Percentiles rank a stretch among this genome's conserved stretches.
phyloP scores from a whole-genome alignment of 2,329 filamentous ascomycete genomes.

The Coleophoma cylindrospora region DNA sequence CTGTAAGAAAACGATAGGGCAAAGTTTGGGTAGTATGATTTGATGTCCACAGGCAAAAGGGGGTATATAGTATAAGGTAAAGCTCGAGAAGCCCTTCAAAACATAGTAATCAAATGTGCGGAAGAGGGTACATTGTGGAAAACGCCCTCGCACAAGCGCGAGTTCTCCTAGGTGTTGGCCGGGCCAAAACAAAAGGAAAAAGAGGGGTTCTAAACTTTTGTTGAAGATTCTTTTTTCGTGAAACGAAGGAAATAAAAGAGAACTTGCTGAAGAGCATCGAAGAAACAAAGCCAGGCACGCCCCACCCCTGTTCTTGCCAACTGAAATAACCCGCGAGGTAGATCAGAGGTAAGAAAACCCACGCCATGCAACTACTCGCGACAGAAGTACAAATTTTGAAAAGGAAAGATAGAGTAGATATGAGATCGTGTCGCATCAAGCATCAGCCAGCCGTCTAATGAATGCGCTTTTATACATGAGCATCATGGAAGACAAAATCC shows the following conservation, averaged over 20 bases:
- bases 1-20: too few species aligned
- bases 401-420: constrained; percentile 15
- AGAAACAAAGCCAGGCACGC: constrained; percentile 7
- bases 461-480: constrained; percentile 30
- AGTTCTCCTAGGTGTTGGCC: constrained; percentile 1
- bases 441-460: constrained; percentile 27
- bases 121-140: not conserved
- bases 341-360: constrained; percentile 9
- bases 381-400: constrained; percentile 16
- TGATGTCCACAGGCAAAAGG: too few species aligned
- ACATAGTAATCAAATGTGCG: not conserved
- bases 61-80: too few species aligned
- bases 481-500: constrained; percentile 29
- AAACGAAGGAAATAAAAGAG: constrained; percentile 9
- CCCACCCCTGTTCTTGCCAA: constrained; percentile 4
- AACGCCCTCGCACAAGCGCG: constrained; percentile 17
- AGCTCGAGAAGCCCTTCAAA: too few species aligned
- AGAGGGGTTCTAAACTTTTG: constrained; percentile 23
- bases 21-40: too few species aligned
- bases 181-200: not conserved
- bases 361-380: constrained; percentile 12
- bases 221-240: constrained; percentile 11
- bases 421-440: constrained; percentile 27
- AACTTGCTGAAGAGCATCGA: constrained; percentile 7
- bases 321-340: not conserved